Evolutionary conservation across 2,329 filamentous ascomycete species (phyloP).

Genomic region (Exophiala viscosa): DNA sequence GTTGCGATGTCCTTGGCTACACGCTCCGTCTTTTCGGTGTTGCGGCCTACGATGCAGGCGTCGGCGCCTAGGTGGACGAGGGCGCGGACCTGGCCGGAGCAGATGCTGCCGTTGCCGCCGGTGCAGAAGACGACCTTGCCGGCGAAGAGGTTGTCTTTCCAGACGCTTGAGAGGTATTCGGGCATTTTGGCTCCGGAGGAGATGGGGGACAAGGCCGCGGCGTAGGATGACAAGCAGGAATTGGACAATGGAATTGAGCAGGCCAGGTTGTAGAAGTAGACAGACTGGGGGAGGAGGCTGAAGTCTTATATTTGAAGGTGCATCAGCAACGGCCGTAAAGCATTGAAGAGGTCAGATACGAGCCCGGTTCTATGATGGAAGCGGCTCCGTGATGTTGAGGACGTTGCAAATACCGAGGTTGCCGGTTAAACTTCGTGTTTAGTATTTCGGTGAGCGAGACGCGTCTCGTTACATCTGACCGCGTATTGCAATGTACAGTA

Average conservation of each 20-base stretch:
- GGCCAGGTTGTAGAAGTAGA: neutral
- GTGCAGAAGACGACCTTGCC: slow-evolving; percentile 87
- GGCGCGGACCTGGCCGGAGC: slow-evolving; percentile 87
- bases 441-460: no score
- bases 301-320: neutral
- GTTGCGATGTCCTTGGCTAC: slow-evolving; percentile 79
- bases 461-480: no score
- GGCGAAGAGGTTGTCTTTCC: slow-evolving; percentile 84
- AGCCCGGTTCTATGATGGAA: no score
- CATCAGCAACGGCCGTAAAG: neutral
- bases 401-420: no score
- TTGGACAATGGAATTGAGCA: neutral
- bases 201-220: neutral
- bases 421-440: no score
- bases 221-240: neutral
- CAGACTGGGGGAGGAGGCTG: neutral
- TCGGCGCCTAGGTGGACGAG: slow-evolving; percentile 87
- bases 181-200: slow-evolving; percentile 52
- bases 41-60: slow-evolving; percentile 90
- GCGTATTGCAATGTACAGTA: no score
- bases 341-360: neutral
- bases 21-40: slow-evolving; percentile 77
- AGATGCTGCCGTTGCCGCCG: slow-evolving; percentile 88
- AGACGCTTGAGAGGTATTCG: slow-evolving; percentile 75
- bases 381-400: no score